Base-by-base conservation (phyloP, 371 early-diverging fungal species). In the Actinomortierella wolfii region DNA sequence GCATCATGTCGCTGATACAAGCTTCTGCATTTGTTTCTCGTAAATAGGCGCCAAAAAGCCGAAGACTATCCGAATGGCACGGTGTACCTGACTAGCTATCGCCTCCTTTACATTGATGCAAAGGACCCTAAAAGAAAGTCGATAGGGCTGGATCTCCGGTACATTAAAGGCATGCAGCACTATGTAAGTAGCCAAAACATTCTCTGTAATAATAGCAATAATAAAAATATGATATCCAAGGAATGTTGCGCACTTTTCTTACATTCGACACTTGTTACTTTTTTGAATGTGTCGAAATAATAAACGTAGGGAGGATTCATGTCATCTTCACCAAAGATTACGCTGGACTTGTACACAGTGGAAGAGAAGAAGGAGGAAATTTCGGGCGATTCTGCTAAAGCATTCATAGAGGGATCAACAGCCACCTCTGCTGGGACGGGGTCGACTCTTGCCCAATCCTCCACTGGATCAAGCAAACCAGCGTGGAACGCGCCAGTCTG, bases 101-200 rank as follows among this genome's bases (percentile, higher is more conserved):
- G 94, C 39, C 68, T 95, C 34, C 75, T 94, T 25, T 95, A 92
- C 76, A 87, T 95, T 14, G 89, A 91, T 64, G 76, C 78, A 50
- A 79, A 74, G 52, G 71, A 73, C 21, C 87, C 90, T 2, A 63
- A 71, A 11, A 79, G 82, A 41, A 68, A 81, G 39, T 89, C 89
- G 2, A 76, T 87, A 11, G 86, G 85, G 43, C 58, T 91, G 26
- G 68, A 80, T 14, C 59, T 93, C 23, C 60, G 69, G 8, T 44
- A 64, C 18, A 74, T 91, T 39, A 77, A 78, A 44, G 78, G 79
- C 3, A 69, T 84, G 28, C 85, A 86, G 21, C 61, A 70, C 52
- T 85, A 85, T 76, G 90, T 86, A 83, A 62, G 76, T 62, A 50
- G 40, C 18, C 17, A 34, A 13, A 21, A 46, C 51, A 45, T 68